A percentile compares a stretch with the other conserved stretches of the same genome.
Evolutionary conservation across 495 filamentous ascomycete species (phyloP).

Genomic region (Aspergillus taichungensis): DNA sequence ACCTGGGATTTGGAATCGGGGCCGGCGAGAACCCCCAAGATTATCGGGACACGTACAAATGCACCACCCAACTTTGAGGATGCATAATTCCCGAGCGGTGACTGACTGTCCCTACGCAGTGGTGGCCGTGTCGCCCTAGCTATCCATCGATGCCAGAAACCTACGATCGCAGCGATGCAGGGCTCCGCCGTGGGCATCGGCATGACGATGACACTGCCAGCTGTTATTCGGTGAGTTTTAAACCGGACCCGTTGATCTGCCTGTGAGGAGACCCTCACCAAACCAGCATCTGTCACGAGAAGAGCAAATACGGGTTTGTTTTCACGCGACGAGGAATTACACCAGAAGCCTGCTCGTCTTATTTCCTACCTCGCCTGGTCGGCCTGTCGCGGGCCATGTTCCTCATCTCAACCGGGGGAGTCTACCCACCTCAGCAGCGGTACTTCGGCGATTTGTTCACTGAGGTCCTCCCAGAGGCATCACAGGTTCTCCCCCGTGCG

Average conservation of each 20-base stretch:
- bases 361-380: constrained; percentile 51
- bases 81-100: too few species aligned
- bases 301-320: constrained; percentile 49
- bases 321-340: constrained; percentile 49
- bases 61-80: too few species aligned
- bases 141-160: constrained; percentile 51
- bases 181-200: constrained; percentile 54
- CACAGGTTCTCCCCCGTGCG: constrained; percentile 40
- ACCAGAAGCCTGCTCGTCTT: constrained; percentile 51
- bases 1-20: constrained; percentile 32
- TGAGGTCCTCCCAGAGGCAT: constrained; percentile 38
- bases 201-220: constrained; percentile 55
- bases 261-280: too few species aligned
- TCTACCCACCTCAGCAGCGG: constrained; percentile 26
- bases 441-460: constrained; percentile 44
- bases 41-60: too few species aligned
- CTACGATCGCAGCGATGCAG: constrained; percentile 51
- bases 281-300: constrained; percentile 29
- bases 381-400: constrained; percentile 46
- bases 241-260: too few species aligned
- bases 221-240: constrained; percentile 33
- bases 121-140: constrained; percentile 48
- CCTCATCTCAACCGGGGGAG: constrained; percentile 26
- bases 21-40: constrained; percentile 5
- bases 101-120: constrained; percentile 5